These are phyloP conservation scores for Aristolochia fimbriata DNA, from an alignment of 164 flowering plant genomes.

Conservation along the genomic window DNA sequence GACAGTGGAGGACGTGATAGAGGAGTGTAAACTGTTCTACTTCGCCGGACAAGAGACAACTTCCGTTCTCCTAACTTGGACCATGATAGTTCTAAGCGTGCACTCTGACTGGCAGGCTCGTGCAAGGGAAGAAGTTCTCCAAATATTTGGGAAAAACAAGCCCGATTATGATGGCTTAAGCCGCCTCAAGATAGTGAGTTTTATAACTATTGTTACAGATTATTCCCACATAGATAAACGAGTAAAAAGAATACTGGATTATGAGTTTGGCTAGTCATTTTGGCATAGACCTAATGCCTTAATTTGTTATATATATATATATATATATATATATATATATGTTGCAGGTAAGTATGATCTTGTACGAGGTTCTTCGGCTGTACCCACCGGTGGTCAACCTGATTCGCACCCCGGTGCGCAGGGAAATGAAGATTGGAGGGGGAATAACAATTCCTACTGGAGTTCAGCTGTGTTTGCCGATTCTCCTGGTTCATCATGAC, in stretches of 20 bases:
- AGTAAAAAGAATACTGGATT: too few species aligned
- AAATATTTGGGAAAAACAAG: slow-evolving; percentile 23
- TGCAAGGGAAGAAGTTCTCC: slow-evolving; percentile 15
- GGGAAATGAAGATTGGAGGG: slow-evolving; percentile 8
- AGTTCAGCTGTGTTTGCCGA: slow-evolving; percentile 6
- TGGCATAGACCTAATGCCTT: too few species aligned
- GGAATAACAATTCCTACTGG: slow-evolving; percentile 5
- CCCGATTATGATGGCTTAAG: slow-evolving; percentile 29
- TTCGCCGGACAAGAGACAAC: slow-evolving; percentile 16
- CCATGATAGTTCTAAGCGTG: slow-evolving; percentile 9
- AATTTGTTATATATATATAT: too few species aligned
- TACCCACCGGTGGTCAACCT: slow-evolving; percentile 26
- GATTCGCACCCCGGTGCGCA: background rate
- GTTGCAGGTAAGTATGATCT: slow-evolving; percentile 47
- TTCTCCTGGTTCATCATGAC: slow-evolving; percentile 8
- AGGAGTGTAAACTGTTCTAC: slow-evolving; percentile 14
- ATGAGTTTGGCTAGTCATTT: too few species aligned
- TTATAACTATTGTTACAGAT: background rate
- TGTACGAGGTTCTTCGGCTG: slow-evolving; percentile 44
- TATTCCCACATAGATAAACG: too few species aligned
- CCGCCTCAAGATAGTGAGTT: slow-evolving; percentile 42
- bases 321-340: too few species aligned
- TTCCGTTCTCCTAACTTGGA: slow-evolving; percentile 11
- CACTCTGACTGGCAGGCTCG: slow-evolving; percentile 7
- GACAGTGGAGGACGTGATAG: slow-evolving; percentile 20